Evolutionary conservation across 371 early-diverging fungal species (phyloP).

Genomic region (Mortierella sp.): DNA sequence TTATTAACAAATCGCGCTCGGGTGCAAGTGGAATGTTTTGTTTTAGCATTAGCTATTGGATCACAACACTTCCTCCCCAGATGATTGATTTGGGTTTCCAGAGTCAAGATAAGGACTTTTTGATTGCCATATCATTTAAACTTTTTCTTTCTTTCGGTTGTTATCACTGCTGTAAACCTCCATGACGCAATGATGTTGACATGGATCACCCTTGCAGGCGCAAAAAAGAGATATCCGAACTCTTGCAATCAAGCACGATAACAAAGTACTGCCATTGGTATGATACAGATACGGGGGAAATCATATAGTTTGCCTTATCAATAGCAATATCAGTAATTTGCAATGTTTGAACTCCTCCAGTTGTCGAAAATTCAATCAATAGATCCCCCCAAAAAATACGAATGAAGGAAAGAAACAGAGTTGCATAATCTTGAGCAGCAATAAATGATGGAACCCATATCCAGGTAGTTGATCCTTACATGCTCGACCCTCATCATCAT

Average conservation of each 20-base stretch:
- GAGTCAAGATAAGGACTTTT: neutral
- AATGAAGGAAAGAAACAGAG: no score
- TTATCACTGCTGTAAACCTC: neutral
- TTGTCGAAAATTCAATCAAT: neutral
- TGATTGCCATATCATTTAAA: neutral
- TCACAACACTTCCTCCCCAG: no score
- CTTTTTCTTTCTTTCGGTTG: neutral
- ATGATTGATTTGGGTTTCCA: neutral
- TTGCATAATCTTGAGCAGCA: neutral
- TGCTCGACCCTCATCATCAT: slow-evolving; percentile 85
- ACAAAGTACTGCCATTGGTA: neutral
- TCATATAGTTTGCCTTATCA: slow-evolving; percentile 1
- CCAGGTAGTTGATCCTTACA: slow-evolving; percentile 68
- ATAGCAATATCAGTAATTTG: neutral
- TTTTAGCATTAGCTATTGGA: neutral
- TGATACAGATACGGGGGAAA: neutral
- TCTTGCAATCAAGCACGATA: neutral
- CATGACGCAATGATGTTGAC: slow-evolving; percentile 12
- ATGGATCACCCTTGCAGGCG: slow-evolving; percentile 1
- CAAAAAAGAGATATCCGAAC: neutral
- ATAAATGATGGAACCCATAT: neutral
- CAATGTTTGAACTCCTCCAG: slow-evolving; percentile 29
- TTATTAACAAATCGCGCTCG: neutral
- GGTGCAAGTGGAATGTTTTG: slow-evolving; percentile 3
- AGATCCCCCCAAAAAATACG: neutral